phyloP scores from a whole-genome alignment of 768 basidiomycete species.

The Hypholoma fasciculare region DNA sequence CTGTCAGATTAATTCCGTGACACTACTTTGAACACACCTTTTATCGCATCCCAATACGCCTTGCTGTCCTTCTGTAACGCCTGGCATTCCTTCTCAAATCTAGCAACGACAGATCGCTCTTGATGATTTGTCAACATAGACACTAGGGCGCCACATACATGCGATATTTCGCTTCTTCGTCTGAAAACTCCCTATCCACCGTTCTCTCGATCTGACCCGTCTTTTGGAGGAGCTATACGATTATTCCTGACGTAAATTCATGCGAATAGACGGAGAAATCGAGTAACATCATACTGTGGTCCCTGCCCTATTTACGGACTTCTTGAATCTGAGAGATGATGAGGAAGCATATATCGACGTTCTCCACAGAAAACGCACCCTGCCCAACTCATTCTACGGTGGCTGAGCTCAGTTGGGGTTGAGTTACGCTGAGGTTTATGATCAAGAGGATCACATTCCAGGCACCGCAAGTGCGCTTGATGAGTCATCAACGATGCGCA shows the following conservation, averaged over 20 bases:
- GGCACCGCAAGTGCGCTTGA: too few species aligned
- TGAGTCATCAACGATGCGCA: too few species aligned
- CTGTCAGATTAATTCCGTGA: not conserved
- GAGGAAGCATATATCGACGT: not conserved
- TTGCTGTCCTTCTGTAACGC: constrained; percentile 95
- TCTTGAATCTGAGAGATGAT: constrained; percentile 72
- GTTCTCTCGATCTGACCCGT: constrained; percentile 98
- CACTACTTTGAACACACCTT: constrained; percentile 50
- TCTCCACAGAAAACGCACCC: constrained; percentile 35
- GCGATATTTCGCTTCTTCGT: constrained; percentile 90
- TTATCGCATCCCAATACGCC: constrained; percentile 92
- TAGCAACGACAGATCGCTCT: constrained; percentile 25
- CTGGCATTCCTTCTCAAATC: constrained; percentile 96
- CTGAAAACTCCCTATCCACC: constrained; percentile 88
- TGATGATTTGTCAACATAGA: not conserved
- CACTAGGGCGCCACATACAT: constrained; percentile 51
- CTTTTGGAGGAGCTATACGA: constrained; percentile 85
- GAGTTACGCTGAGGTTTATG: not conserved
- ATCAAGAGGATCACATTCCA: not conserved
- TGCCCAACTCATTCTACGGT: constrained; percentile 53
- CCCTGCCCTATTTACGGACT: constrained; percentile 87
- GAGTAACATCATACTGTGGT: constrained; percentile 64
- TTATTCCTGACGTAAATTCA: constrained; percentile 14
- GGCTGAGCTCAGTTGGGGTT: not conserved
- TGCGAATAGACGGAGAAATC: constrained; percentile 2